Percentiles rank a stretch among this genome's conserved stretches.
Conservation (phyloP, 1,139 yeast genomes). For the Lodderomyces jiufengensis region DNA sequence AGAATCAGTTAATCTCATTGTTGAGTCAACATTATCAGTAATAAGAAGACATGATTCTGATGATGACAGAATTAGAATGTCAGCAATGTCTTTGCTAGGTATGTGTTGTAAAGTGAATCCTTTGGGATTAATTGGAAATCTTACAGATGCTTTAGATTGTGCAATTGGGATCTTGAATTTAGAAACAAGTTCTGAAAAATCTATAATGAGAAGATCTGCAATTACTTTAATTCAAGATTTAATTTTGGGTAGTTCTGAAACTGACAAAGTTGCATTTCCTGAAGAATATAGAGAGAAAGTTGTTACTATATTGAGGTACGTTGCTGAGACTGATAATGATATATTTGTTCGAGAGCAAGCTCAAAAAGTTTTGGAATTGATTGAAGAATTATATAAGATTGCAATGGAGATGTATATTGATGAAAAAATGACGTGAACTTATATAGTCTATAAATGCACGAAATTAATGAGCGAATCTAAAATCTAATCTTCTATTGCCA, state of each 20-base stretch:
- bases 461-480: conserved; percentile 30
- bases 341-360: conserved; percentile 60
- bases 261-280: conserved; percentile 49
- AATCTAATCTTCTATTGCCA: conserved; percentile 58
- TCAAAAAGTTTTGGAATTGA: conserved; percentile 36
- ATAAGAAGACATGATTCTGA: conserved; percentile 32
- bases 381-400: conserved; percentile 31
- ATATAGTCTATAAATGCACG: too few relatives aligned
- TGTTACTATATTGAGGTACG: conserved; percentile 40
- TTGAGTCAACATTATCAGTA: conserved; percentile 32
- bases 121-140: conserved; percentile 42
- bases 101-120: conserved; percentile 60
- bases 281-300: conserved; percentile 41
- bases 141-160: conserved; percentile 66
- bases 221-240: conserved; percentile 67
- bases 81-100: conserved; percentile 81
- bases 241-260: conserved; percentile 41
- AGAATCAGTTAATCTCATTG: conserved; percentile 24
- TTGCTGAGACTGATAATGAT: conserved; percentile 49
- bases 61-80: conserved; percentile 72
- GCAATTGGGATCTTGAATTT: conserved; percentile 67
- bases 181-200: conserved; percentile 45
- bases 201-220: conserved; percentile 72
- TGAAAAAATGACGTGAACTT: too few relatives aligned
- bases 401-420: conserved; percentile 14